Evolutionary conservation across 805 yeast genomes (phyloP).

Genomic region (Kodamaea laetipori): DNA sequence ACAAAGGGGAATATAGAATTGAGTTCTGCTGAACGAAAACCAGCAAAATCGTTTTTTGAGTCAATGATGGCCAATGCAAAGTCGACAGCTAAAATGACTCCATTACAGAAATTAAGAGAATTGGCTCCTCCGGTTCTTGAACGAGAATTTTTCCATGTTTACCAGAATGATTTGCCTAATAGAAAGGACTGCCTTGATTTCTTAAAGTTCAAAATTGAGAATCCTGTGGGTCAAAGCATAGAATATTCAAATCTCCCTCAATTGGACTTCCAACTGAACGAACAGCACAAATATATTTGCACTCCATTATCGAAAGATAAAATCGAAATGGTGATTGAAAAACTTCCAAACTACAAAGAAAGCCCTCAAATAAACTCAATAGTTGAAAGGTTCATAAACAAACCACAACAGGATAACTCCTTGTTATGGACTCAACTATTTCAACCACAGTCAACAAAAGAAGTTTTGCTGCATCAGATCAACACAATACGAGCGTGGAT

Average conservation of each 20-base stretch:
- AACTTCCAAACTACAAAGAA: slow-evolving; percentile 15
- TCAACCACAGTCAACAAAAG: slow-evolving; percentile 36
- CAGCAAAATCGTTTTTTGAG: slow-evolving; percentile 29
- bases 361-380: slow-evolving; percentile 16
- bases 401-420: neutral
- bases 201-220: neutral
- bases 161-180: neutral
- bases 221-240: neutral
- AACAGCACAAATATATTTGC: neutral
- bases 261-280: neutral
- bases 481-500: slow-evolving; percentile 42
- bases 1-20: slow-evolving; percentile 25
- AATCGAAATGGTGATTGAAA: slow-evolving; percentile 16
- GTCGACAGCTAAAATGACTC: slow-evolving; percentile 27
- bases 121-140: slow-evolving; percentile 34
- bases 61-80: slow-evolving; percentile 41
- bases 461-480: slow-evolving; percentile 37
- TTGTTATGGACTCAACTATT: slow-evolving; percentile 49
- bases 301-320: slow-evolving; percentile 2
- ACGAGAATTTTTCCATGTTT: slow-evolving; percentile 36
- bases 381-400: slow-evolving; percentile 10
- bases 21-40: slow-evolving; percentile 1
- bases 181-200: neutral
- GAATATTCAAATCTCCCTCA: neutral
- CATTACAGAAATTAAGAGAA: slow-evolving; percentile 33